Percentiles rank a stretch among this genome's conserved stretches.
Evolutionary conservation across 352 stramenopile species (phyloP).

Genomic region (Globisporangium megalacanthum): DNA sequence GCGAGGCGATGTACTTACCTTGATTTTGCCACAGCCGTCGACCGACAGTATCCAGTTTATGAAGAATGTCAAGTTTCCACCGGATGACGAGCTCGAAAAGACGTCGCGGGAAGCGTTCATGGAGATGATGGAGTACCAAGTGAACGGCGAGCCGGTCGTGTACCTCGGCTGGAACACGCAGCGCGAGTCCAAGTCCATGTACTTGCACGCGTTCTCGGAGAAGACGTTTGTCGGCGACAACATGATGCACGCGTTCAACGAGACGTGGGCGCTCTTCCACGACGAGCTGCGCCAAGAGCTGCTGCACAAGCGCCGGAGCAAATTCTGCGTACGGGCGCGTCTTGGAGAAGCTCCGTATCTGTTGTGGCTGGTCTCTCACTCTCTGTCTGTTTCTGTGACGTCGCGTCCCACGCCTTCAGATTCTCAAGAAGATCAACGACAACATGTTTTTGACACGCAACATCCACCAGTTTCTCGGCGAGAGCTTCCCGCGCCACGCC

Average conservation of each 20-base stretch:
- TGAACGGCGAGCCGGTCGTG: conserved; percentile 53
- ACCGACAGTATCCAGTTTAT: conserved; percentile 87
- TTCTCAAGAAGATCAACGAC: conserved; percentile 81
- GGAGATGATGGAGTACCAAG: conserved; percentile 79
- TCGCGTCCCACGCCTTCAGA: conserved; percentile 26
- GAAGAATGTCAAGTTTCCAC: conserved; percentile 82
- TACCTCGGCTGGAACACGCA: conserved; percentile 80
- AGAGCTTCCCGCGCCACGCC: conserved; percentile 79
- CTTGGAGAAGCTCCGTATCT: too few species aligned
- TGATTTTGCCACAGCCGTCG: conserved; percentile 32
- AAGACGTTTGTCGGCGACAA: conserved; percentile 68
- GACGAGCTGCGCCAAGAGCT: conserved; percentile 70
- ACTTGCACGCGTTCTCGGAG: conserved; percentile 71
- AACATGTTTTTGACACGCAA: conserved; percentile 84
- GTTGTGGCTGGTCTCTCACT: neutral
- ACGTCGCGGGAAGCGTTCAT: conserved; percentile 66
- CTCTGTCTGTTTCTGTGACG: neutral
- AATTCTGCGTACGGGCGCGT: conserved; percentile 68
- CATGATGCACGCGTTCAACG: conserved; percentile 71
- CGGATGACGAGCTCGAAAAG: conserved; percentile 75
- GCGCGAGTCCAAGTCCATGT: conserved; percentile 84
- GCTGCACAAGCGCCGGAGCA: conserved; percentile 68
- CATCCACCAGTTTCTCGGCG: conserved; percentile 85
- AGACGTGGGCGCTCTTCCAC: conserved; percentile 72
- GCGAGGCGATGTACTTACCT: neutral